Conservation (phyloP, 495 filamentous ascomycete genomes). For the Penicillium chermesinum region DNA sequence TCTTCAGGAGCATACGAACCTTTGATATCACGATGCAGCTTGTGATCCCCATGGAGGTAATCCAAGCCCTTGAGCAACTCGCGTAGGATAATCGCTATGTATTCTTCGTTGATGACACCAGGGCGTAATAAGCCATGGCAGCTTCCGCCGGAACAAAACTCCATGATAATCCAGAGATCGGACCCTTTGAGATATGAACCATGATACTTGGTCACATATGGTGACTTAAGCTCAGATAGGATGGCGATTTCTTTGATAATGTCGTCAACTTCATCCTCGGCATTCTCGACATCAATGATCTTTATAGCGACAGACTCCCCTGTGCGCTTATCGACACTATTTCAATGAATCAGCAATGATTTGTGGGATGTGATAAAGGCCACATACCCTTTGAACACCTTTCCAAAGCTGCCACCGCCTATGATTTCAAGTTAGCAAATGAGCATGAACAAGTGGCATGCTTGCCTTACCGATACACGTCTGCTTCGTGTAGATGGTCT, state of each 20-base stretch:
- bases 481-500: conserved; percentile 87
- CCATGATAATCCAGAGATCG: conserved; percentile 97
- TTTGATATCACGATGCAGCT: conserved; percentile 96
- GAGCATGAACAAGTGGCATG: neutral
- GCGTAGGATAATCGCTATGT: conserved; percentile 88
- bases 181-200: conserved; percentile 93
- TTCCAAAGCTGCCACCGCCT: conserved; percentile 89
- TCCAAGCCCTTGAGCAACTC: conserved; percentile 87
- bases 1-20: conserved; percentile 45
- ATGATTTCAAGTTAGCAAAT: conserved; percentile 5
- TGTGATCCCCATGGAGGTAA: conserved; percentile 91
- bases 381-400: conserved; percentile 87
- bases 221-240: conserved; percentile 86
- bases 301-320: conserved; percentile 91
- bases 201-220: conserved; percentile 94
- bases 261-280: conserved; percentile 97
- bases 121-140: conserved; percentile 90
- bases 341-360: neutral
- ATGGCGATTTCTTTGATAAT: conserved; percentile 98
- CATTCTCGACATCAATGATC: conserved; percentile 95
- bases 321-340: conserved; percentile 75
- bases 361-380: conserved; percentile 19
- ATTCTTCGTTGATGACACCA: conserved; percentile 83
- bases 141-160: conserved; percentile 89
- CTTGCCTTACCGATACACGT: conserved; percentile 74